Evolutionary conservation across 2,329 filamentous ascomycete species (phyloP).

Genomic region (Plectosphaerella plurivora): DNA sequence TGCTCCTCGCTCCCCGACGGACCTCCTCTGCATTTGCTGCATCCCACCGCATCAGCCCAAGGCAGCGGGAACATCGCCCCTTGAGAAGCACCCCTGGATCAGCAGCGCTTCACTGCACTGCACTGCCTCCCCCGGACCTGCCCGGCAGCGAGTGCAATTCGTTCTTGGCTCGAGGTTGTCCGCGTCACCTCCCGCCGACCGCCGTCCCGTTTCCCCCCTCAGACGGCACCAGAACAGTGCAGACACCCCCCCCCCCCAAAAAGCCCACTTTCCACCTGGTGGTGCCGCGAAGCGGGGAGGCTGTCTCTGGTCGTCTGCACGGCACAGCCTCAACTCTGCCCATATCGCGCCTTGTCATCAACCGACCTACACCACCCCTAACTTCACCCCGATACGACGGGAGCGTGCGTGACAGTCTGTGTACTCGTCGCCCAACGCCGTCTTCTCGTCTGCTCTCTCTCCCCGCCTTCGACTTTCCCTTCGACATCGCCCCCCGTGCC

Average conservation of each 20-base stretch:
- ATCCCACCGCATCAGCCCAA: too few relatives aligned
- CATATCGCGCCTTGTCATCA: constrained; percentile 8
- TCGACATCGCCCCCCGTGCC: constrained; percentile 1
- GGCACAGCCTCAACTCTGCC: constrained; percentile 15
- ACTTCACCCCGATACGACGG: not conserved
- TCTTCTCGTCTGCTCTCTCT: constrained; percentile 1
- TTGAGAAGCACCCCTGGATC: not conserved
- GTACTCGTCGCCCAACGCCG: too few relatives aligned
- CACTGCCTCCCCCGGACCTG: not conserved
- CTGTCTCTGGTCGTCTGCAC: constrained; percentile 7
- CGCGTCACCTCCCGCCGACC: not conserved
- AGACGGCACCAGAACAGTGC: too few relatives aligned
- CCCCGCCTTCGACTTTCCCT: constrained; percentile 1
- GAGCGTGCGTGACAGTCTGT: not conserved
- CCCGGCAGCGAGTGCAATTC: not conserved
- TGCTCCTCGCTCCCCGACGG: too few relatives aligned
- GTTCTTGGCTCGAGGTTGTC: not conserved
- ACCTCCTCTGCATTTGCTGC: too few relatives aligned
- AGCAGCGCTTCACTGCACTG: not conserved
- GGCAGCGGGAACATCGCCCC: too few relatives aligned
- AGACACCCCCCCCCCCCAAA: constrained; percentile 3
- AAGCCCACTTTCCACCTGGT: constrained; percentile 10
- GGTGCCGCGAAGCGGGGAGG: constrained; percentile 11
- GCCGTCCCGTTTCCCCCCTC: too few relatives aligned
- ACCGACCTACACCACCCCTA: constrained; percentile 3